A percentile compares a stretch with the other conserved stretches of the same genome.
Conservation (phyloP, 2,329 filamentous ascomycete genomes). For the Stagonosporopsis rhizophila region DNA sequence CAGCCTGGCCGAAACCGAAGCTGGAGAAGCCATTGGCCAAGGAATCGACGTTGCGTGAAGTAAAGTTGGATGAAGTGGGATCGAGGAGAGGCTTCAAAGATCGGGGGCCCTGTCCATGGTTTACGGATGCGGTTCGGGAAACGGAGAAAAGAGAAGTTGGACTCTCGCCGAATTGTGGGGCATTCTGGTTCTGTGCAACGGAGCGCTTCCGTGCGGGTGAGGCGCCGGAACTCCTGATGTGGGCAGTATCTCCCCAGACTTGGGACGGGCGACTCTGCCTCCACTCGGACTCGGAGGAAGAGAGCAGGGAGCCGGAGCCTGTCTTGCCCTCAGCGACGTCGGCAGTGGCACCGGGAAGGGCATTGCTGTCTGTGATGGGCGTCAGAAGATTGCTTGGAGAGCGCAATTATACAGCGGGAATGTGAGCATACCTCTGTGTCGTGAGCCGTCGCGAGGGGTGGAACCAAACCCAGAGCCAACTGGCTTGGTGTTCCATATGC, state of each 20-base stretch:
- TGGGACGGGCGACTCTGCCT: conserved; percentile 57
- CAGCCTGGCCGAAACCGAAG: conserved; percentile 42
- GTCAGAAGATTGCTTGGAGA: conserved; percentile 21
- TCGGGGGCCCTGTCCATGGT: conserved; percentile 34
- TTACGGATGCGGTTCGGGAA: conserved; percentile 30
- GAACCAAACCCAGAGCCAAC: conserved; percentile 40
- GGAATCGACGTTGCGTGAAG: conserved; percentile 39
- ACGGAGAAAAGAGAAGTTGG: conserved; percentile 39
- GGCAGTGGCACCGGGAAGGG: conserved; percentile 29
- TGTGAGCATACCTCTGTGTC: conserved; percentile 39
- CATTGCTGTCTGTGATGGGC: conserved; percentile 36
- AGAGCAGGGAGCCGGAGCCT: conserved; percentile 73
- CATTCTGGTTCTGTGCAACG: conserved; percentile 42
- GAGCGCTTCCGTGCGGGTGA: conserved; percentile 50
- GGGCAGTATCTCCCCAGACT: conserved; percentile 63
- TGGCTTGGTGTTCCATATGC: conserved; percentile 46
- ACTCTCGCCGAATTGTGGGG: conserved; percentile 23
- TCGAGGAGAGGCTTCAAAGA: conserved; percentile 42
- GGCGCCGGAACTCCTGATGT: conserved; percentile 46
- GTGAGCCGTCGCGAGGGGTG: conserved; percentile 40
- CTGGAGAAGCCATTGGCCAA: conserved; percentile 43
- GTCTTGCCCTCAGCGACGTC: conserved; percentile 63
- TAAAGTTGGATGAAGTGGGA: conserved; percentile 42
- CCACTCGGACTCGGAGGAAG: conserved; percentile 75
- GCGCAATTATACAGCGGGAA: background rate